Evolutionary conservation across 768 basidiomycete species (phyloP).

Genomic region (Naganishia antarctica): DNA sequence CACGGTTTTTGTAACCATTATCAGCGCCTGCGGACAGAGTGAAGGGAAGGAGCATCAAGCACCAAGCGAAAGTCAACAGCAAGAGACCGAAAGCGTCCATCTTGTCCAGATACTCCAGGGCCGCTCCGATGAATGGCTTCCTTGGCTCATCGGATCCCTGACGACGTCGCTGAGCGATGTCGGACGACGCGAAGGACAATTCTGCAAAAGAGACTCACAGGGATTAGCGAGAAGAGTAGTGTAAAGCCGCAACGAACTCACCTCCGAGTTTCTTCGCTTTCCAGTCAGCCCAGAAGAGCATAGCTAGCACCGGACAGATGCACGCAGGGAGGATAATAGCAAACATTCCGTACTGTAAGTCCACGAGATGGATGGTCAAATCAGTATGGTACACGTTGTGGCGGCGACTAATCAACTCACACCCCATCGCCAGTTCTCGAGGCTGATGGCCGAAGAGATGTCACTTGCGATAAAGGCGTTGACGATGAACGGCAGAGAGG

Average conservation of each 20-base stretch:
- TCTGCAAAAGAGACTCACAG: background rate
- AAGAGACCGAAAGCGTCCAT: constrained; percentile 42
- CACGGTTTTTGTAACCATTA: constrained; percentile 37
- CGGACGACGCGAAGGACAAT: constrained; percentile 36
- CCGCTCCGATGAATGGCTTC: constrained; percentile 9
- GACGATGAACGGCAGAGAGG: constrained; percentile 41
- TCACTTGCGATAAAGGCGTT: constrained; percentile 42
- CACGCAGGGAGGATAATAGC: constrained; percentile 42
- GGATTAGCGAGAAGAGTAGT: background rate
- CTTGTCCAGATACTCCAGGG: constrained; percentile 19
- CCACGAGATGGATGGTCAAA: too few relatives aligned
- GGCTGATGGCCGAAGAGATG: constrained; percentile 36
- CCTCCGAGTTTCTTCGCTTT: constrained; percentile 37
- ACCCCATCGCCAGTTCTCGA: constrained; percentile 48
- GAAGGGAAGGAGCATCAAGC: constrained; percentile 38
- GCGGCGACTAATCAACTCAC: constrained; percentile 37
- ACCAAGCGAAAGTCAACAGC: constrained; percentile 41
- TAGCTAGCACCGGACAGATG: constrained; percentile 37
- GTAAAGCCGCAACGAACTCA: constrained; percentile 4
- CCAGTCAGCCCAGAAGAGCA: constrained; percentile 44
- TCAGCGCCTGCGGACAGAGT: constrained; percentile 39
- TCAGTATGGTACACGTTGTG: background rate
- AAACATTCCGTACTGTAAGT: constrained; percentile 42
- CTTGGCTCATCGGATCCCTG: background rate
- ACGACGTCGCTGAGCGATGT: constrained; percentile 3